These are phyloP conservation scores for Pisolithus albus DNA, from an alignment of 768 basidiomycete genomes.

Conservation along the genomic window DNA sequence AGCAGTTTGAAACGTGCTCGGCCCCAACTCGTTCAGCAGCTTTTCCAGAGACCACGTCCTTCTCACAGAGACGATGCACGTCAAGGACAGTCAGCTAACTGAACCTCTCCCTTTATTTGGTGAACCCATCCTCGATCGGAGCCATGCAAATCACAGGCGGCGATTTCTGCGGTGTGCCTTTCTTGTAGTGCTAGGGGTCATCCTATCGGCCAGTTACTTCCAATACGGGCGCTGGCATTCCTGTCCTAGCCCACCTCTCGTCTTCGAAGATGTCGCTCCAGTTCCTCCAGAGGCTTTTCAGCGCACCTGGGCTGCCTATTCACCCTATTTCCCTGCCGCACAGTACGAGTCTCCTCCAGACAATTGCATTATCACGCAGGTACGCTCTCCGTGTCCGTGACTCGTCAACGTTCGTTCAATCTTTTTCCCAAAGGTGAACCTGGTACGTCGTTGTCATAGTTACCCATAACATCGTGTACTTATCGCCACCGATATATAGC, in stretches of 20 bases:
- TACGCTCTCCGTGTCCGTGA: conserved; percentile 16
- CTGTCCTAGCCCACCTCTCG: background rate
- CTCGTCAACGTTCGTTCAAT: background rate
- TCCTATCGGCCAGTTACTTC: conserved; percentile 12
- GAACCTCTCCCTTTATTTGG: no score
- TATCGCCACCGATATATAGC: conserved; percentile 30
- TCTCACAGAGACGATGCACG: no score
- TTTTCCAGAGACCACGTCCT: no score
- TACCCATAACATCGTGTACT: background rate
- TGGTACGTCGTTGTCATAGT: conserved; percentile 15
- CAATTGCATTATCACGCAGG: conserved; percentile 52
- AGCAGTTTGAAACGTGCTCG: no score
- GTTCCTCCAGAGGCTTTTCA: conserved; percentile 16
- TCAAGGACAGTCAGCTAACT: no score
- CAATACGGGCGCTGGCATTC: conserved; percentile 6
- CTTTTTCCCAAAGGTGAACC: conserved; percentile 18
- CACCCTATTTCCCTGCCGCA: conserved; percentile 49
- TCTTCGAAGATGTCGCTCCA: background rate
- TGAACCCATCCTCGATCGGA: no score
- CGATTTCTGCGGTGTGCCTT: background rate
- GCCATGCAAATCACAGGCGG: background rate
- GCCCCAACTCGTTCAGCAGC: no score
- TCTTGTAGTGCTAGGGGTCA: conserved; percentile 11
- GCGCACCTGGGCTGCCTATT: conserved; percentile 52
- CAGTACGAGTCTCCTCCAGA: conserved; percentile 41